Evolutionary conservation across 768 basidiomycete genomes (phyloP).

Genomic region (Lentinula boryana): DNA sequence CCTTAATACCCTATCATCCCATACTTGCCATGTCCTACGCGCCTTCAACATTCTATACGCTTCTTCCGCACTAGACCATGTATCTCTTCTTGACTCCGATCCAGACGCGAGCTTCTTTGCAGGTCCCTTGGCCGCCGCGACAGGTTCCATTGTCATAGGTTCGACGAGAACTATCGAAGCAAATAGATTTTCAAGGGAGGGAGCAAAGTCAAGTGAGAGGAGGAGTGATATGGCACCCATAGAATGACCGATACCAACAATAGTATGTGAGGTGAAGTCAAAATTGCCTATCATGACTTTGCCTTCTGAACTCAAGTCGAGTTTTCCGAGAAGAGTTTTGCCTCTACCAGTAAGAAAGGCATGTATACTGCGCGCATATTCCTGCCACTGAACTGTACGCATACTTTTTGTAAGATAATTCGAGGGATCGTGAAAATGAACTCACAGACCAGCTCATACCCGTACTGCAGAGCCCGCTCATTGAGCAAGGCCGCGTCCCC

Average conservation of each 20-base stretch:
- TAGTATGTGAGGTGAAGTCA: slow-evolving; percentile 22
- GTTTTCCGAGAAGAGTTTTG: slow-evolving; percentile 43
- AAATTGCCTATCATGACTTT: neutral
- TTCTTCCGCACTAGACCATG: slow-evolving; percentile 46
- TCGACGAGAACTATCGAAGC: slow-evolving; percentile 38
- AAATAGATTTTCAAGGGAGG: slow-evolving; percentile 22
- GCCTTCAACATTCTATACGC: slow-evolving; percentile 33
- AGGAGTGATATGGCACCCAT: slow-evolving; percentile 34
- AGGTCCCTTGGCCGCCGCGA: neutral
- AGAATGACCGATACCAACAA: slow-evolving; percentile 51
- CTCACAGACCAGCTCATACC: slow-evolving; percentile 36
- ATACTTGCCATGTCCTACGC: slow-evolving; percentile 34
- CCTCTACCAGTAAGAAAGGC: slow-evolving; percentile 43
- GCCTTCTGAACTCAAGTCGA: slow-evolving; percentile 15
- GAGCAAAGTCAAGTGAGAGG: neutral
- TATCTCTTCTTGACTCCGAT: slow-evolving; percentile 24
- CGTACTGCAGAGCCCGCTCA: slow-evolving; percentile 31
- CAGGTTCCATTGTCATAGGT: slow-evolving; percentile 30
- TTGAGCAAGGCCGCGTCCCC: slow-evolving; percentile 48
- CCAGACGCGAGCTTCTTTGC: neutral
- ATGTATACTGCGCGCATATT: slow-evolving; percentile 43
- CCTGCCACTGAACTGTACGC: slow-evolving; percentile 43
- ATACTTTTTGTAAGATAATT: neutral
- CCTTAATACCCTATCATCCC: slow-evolving; percentile 44
- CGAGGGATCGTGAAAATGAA: slow-evolving; percentile 1